Percentiles rank a stretch among this genome's conserved stretches.
These are phyloP conservation scores for Capronia coronata DNA, from an alignment of 2,329 filamentous ascomycete genomes.

Conservation along the genomic window DNA sequence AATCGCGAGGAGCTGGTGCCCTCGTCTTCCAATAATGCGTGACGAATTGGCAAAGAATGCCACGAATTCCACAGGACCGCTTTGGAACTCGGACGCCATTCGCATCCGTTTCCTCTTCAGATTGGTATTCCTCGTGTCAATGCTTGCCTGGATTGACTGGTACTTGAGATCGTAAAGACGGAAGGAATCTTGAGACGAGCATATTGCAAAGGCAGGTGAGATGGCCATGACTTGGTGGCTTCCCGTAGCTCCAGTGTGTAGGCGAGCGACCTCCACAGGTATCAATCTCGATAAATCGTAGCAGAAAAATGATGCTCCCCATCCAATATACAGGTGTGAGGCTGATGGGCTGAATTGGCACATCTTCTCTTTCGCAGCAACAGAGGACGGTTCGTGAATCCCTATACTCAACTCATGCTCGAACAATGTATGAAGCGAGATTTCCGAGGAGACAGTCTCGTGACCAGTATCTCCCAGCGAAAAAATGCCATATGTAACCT, in stretches of 20 bases:
- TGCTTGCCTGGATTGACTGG: conserved; percentile 41
- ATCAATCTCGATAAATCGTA: conserved; percentile 37
- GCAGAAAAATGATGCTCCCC: conserved; percentile 31
- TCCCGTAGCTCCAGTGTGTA: conserved; percentile 7
- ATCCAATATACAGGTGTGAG: conserved; percentile 14
- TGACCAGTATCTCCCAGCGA: conserved; percentile 27
- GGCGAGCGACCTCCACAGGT: conserved; percentile 8
- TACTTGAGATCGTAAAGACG: conserved; percentile 44
- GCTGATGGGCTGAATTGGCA: conserved; percentile 13
- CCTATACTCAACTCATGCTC: conserved; percentile 30
- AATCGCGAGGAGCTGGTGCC: conserved; percentile 40
- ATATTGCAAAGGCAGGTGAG: conserved; percentile 33
- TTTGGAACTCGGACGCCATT: conserved; percentile 18
- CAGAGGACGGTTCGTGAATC: conserved; percentile 18
- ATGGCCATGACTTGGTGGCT: conserved; percentile 17
- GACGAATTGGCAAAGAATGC: conserved; percentile 42
- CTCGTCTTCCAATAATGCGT: conserved; percentile 38
- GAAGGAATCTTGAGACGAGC: conserved; percentile 37
- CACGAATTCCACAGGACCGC: conserved; percentile 35
- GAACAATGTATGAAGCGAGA: conserved; percentile 37
- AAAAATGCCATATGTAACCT: conserved; percentile 36
- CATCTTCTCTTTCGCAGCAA: conserved; percentile 17
- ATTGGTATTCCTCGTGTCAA: conserved; percentile 31
- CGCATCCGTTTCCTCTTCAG: conserved; percentile 25
- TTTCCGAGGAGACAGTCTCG: conserved; percentile 29